Evolutionary conservation across 805 yeast species (phyloP), one percentile per base, ranked within the genome.

Genomic region (Cyberlindnera maritima): DNA sequence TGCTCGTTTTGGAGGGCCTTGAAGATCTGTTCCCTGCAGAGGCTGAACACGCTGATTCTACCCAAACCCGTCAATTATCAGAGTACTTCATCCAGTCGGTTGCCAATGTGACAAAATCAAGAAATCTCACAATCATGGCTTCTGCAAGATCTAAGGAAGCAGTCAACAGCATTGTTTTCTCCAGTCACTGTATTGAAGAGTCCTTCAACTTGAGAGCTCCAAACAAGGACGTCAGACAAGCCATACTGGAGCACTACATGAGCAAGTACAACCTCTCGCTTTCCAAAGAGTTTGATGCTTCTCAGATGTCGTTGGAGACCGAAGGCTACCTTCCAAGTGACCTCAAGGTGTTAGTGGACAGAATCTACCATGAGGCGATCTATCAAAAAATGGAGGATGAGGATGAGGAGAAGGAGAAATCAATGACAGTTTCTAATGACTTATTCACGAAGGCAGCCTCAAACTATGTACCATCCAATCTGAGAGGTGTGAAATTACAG

Each of bases 281-380:
- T 21, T 72, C 76, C 29, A 60, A 70, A 4, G 66, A 61, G 3
- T 68, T 80, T 47, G 71, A 76, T 37, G 47, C 76, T 11, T 66
- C 75, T 21, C 84, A 81, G 52, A 65, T 84, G 26, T 74, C 84
- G 0, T 52, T 78, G 32, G 92, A 83, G 44, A 86, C 96, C 0
- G 98, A 92, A 57, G 98, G 98, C 0, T 92, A 84, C 62, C 77
- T 88, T 25, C 96, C 97, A 0, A 80, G 81, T 21, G 99, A 92
- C 63, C 62, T 92, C 48, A 79, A 81, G 65, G 77, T 79, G 5
- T 67, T 92, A 11, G 74, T 79, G 28, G 96, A 88, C 52, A 74
- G 96, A 54, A 77, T 84, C 3, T 77, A 76, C 50, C 85, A 80
- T 56, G 83, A 82, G 41, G 19, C 58, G 1, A 47, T 59, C 2